Evolutionary conservation across 75 land plant genomes (phyloP).

Genomic region (Chamaecyparis obtusa): DNA sequence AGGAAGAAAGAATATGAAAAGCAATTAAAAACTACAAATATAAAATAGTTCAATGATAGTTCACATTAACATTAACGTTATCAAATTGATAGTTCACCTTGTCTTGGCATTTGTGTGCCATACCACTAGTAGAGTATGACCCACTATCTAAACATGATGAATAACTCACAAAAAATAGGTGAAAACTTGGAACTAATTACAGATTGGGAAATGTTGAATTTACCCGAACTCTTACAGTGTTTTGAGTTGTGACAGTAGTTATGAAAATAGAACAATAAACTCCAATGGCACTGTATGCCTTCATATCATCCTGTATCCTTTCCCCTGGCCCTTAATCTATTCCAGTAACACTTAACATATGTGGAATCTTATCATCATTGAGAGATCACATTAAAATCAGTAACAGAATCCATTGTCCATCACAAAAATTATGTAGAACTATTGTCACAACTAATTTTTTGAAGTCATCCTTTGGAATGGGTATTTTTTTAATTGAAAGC

Average conservation of each 20-base stretch:
- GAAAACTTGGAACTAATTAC: background rate
- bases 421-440: no score
- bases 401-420: no score
- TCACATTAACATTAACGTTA: no score
- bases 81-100: background rate
- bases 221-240: slow-evolving; percentile 94
- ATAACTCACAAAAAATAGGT: background rate
- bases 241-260: slow-evolving; percentile 94
- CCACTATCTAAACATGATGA: background rate
- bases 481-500: no score
- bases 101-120: no score
- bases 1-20: no score
- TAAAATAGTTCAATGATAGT: no score
- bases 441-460: no score
- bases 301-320: slow-evolving; percentile 94
- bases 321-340: slow-evolving; percentile 96
- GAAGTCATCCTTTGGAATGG: no score
- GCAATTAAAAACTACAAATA: no score
- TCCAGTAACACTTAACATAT: slow-evolving; percentile 90
- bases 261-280: slow-evolving; percentile 87
- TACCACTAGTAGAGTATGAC: no score
- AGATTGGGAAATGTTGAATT: background rate
- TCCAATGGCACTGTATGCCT: slow-evolving; percentile 80
- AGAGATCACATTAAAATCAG: no score
- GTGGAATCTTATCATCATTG: slow-evolving; percentile 37